These are phyloP conservation scores for Scedosporium apiospermum DNA, from an alignment of 2,329 filamentous ascomycete species.

Conservation along the genomic window DNA sequence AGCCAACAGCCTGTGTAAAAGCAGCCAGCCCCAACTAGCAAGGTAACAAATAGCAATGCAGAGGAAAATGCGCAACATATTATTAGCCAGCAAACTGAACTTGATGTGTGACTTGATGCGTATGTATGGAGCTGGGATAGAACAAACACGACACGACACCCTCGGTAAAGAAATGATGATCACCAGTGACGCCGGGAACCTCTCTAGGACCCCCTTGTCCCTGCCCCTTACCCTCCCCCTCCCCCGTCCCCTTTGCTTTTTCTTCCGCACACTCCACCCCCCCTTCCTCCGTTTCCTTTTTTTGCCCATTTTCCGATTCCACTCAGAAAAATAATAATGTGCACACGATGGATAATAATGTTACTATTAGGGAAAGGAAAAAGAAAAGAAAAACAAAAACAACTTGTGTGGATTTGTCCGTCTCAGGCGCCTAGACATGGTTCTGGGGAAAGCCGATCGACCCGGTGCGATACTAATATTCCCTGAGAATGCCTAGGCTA, in stretches of 20 bases:
- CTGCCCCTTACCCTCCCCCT: background rate
- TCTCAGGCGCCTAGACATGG: background rate
- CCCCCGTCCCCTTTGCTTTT: background rate
- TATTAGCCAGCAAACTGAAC: too few species aligned
- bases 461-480: background rate
- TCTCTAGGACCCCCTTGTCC: background rate
- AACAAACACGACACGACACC: too few species aligned
- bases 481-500: background rate
- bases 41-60: too few species aligned
- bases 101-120: too few species aligned
- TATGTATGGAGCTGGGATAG: too few species aligned
- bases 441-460: background rate
- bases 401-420: background rate
- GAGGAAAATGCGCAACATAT: too few species aligned
- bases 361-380: background rate
- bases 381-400: background rate
- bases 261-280: background rate
- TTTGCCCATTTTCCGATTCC: background rate
- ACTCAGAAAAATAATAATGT: background rate
- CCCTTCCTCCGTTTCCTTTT: background rate
- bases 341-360: background rate
- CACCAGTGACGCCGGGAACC: background rate
- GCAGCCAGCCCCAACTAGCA: too few species aligned
- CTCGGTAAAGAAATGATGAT: background rate
- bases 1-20: too few species aligned